Conservation (phyloP, 2,329 filamentous ascomycete species). For the Fusarium domesticum region DNA sequence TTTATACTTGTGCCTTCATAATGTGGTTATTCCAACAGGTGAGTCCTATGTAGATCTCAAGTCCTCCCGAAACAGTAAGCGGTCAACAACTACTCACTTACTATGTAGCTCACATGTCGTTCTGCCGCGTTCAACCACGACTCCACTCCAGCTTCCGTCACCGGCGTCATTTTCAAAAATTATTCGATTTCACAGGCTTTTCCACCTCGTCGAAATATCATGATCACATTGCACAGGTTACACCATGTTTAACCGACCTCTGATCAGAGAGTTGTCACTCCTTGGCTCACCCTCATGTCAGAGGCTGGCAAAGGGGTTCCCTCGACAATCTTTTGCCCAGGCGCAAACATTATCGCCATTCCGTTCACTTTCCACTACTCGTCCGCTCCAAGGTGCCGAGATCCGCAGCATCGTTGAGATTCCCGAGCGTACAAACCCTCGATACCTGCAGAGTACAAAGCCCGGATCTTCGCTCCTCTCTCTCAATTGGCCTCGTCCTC, state of each 20-base stretch:
- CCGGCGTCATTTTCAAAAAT: slow-evolving; percentile 18
- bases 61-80: too few species aligned
- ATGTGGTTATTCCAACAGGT: too few species aligned
- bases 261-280: slow-evolving; percentile 15
- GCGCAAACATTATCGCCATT: slow-evolving; percentile 3
- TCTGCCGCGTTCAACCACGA: slow-evolving; percentile 17
- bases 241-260: slow-evolving; percentile 23
- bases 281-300: slow-evolving; percentile 5
- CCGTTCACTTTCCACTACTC: slow-evolving; percentile 50
- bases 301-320: background rate
- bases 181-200: slow-evolving; percentile 4
- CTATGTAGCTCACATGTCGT: slow-evolving; percentile 1
- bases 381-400: slow-evolving; percentile 34
- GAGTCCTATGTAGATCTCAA: too few species aligned
- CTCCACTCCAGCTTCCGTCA: slow-evolving; percentile 12
- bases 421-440: slow-evolving; percentile 35
- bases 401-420: slow-evolving; percentile 34
- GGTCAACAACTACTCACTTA: slow-evolving; percentile 22
- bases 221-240: slow-evolving; percentile 8
- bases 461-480: slow-evolving; percentile 53
- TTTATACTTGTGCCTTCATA: too few species aligned
- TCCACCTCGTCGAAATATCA: slow-evolving; percentile 5
- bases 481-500: slow-evolving; percentile 53
- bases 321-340: background rate
- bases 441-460: slow-evolving; percentile 41